Percentiles rank a stretch among this genome's conserved stretches.
These are phyloP conservation scores for Prunus salicina DNA, from an alignment of 306 rosid species.

Conservation along the genomic window DNA sequence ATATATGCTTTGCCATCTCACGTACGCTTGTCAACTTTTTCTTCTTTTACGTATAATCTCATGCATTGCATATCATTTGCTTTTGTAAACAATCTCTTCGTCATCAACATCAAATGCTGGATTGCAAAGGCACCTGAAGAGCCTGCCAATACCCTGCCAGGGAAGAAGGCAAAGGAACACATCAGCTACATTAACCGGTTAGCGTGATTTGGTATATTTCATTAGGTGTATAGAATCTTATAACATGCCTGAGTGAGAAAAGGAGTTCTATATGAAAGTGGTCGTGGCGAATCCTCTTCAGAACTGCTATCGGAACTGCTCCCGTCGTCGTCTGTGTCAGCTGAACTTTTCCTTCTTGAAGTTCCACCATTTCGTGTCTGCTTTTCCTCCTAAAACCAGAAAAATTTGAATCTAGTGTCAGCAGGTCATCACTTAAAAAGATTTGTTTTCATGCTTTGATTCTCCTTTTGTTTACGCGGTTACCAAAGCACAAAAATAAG, in stretches of 20 bases:
- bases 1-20: no score
- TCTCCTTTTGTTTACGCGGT: no score
- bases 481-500: no score
- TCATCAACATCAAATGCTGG: conserved; percentile 98
- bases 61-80: conserved; percentile 38
- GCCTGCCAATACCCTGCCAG: conserved; percentile 80
- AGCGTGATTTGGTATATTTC: neutral
- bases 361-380: conserved; percentile 50
- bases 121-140: conserved; percentile 95
- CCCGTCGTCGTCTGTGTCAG: conserved; percentile 59
- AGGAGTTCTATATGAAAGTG: conserved; percentile 72
- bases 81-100: conserved; percentile 79
- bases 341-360: conserved; percentile 54
- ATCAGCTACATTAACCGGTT: neutral
- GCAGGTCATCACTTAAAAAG: neutral
- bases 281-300: conserved; percentile 68
- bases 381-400: conserved; percentile 50
- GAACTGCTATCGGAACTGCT: conserved; percentile 67
- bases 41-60: no score
- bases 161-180: neutral
- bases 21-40: no score
- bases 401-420: neutral
- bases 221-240: neutral
- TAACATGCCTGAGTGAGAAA: conserved; percentile 73
- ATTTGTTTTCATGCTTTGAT: no score